phyloP scores from a whole-genome alignment of 148 eudicot genomes.

The Vaccinium myrtillus region DNA sequence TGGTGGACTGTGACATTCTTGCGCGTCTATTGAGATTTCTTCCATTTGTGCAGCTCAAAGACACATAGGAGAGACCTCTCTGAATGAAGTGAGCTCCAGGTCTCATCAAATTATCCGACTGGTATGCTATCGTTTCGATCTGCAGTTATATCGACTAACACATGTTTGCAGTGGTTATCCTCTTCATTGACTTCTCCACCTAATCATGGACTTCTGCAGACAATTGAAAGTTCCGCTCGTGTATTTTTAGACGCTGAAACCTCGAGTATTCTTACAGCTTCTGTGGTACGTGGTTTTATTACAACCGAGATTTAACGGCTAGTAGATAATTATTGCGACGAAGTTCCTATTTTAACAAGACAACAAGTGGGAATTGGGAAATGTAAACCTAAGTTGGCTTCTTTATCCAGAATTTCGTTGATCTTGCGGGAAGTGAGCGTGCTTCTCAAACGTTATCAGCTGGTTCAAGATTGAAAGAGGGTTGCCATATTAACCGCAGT shows the following conservation, averaged over 20 bases:
- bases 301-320: not conserved
- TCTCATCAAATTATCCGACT: slow-evolving; percentile 93
- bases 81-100: slow-evolving; percentile 86
- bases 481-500: slow-evolving; percentile 89
- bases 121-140: slow-evolving; percentile 36
- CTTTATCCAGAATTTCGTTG: slow-evolving; percentile 76
- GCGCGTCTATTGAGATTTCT: not conserved
- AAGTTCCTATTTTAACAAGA: not conserved
- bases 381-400: not conserved
- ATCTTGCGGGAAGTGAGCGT: slow-evolving; percentile 99
- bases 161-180: not conserved
- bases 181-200: not conserved
- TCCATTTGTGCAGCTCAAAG: slow-evolving; percentile 72
- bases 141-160: not conserved
- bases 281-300: slow-evolving; percentile 57
- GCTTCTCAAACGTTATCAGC: slow-evolving; percentile 82
- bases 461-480: slow-evolving; percentile 86
- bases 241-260: slow-evolving; percentile 43
- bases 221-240: slow-evolving; percentile 77
- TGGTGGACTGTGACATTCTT: not conserved
- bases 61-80: slow-evolving; percentile 84
- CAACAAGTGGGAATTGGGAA: not conserved
- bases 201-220: slow-evolving; percentile 34
- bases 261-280: slow-evolving; percentile 73
- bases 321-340: not conserved